Percentiles rank a stretch among this genome's conserved stretches.
Conservation (phyloP, 2,329 filamentous ascomycete species). For the Sarocladiaceae sp. region DNA sequence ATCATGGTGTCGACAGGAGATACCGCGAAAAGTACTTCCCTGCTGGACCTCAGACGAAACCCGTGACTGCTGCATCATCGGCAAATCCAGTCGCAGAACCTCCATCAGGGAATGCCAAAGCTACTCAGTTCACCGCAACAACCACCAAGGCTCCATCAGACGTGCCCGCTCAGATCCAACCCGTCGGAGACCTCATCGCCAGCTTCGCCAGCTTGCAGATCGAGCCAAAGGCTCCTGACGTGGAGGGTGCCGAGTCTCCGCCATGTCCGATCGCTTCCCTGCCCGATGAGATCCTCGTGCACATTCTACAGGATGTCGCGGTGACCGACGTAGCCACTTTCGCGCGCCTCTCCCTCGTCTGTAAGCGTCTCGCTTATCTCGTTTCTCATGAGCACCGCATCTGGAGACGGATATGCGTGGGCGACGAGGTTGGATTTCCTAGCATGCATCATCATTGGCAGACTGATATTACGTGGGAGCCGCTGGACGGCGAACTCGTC, state of each 20-base stretch:
- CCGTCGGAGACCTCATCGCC: constrained; percentile 63
- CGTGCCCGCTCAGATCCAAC: constrained; percentile 34
- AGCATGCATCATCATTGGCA: constrained; percentile 79
- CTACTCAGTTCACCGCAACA: constrained; percentile 35
- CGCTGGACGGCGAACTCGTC: constrained; percentile 31
- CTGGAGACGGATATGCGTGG: constrained; percentile 73
- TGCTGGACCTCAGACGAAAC: constrained; percentile 34
- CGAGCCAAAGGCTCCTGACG: constrained; percentile 56
- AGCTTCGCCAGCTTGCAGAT: constrained; percentile 70
- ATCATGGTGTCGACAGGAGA: constrained; percentile 72
- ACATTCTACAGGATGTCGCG: constrained; percentile 70
- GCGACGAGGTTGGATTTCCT: constrained; percentile 67
- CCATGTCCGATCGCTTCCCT: constrained; percentile 74
- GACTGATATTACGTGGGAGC: constrained; percentile 51
- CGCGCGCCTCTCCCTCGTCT: constrained; percentile 69
- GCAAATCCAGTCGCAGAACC: constrained; percentile 39
- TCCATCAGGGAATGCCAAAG: constrained; percentile 23
- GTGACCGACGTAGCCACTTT: constrained; percentile 71
- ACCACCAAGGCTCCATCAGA: constrained; percentile 29
- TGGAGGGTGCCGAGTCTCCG: constrained; percentile 65
- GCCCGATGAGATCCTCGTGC: constrained; percentile 77
- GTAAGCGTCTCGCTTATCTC: constrained; percentile 80
- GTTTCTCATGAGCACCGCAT: constrained; percentile 77
- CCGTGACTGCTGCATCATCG: constrained; percentile 32
- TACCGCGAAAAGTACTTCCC: constrained; percentile 94